phyloP scores from a whole-genome alignment of 2,329 filamentous ascomycete species.

The Alternaria tenuissima region DNA sequence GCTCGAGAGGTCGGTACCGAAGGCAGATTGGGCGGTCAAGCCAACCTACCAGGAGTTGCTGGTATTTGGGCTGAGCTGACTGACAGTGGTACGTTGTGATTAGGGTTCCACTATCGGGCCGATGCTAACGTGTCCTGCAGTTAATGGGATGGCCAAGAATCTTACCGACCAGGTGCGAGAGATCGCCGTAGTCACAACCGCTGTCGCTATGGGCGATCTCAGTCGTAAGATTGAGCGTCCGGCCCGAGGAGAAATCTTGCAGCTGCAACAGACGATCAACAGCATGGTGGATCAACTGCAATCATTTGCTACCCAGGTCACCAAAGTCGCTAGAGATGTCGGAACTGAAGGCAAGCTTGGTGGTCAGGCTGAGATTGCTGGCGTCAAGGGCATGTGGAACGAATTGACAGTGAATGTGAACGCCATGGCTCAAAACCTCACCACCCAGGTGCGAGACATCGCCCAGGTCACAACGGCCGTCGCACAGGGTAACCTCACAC shows the following conservation, averaged over 20 bases:
- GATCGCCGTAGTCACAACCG: conserved; percentile 95
- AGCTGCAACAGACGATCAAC: conserved; percentile 88
- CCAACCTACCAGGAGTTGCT: conserved; percentile 90
- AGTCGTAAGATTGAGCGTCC: conserved; percentile 96
- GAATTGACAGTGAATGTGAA: conserved; percentile 67
- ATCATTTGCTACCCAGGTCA: conserved; percentile 71
- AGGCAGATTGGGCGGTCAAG: conserved; percentile 91
- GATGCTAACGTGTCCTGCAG: conserved; percentile 54
- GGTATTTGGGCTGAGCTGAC: conserved; percentile 98
- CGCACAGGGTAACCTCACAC: conserved; percentile 60
- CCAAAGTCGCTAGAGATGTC: conserved; percentile 70
- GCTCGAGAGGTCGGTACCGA: conserved; percentile 96
- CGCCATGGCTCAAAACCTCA: conserved; percentile 63
- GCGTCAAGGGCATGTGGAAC: conserved; percentile 72
- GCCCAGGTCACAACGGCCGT: conserved; percentile 63
- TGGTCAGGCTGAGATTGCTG: conserved; percentile 70
- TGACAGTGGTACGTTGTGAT: conserved; percentile 56
- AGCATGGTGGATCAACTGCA: conserved; percentile 73
- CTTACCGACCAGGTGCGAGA: conserved; percentile 96
- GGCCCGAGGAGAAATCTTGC: conserved; percentile 91
- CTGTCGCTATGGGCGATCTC: conserved; percentile 91
- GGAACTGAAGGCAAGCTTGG: conserved; percentile 70
- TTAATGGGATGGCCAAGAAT: conserved; percentile 99
- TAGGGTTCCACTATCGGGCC: conserved; percentile 28
- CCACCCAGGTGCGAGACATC: conserved; percentile 62